Percentiles rank a stretch among this genome's conserved stretches.
Evolutionary conservation across 1,139 yeast genomes (phyloP).

Genomic region (Candida pseudocylindracea): DNA sequence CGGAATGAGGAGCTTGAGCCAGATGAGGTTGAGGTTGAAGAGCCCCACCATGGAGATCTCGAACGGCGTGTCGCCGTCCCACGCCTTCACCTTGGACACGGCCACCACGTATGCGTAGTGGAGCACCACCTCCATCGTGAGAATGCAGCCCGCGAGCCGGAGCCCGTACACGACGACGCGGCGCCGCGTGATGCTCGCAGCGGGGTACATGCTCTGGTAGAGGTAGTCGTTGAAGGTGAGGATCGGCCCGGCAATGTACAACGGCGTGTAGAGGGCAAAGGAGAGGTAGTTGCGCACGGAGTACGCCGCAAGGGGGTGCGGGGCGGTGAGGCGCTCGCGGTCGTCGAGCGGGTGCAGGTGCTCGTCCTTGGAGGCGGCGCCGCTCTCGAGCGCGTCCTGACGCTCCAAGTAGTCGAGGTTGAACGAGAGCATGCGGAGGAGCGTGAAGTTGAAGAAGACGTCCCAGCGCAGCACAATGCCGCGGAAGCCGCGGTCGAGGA

Average conservation of each 20-base stretch:
- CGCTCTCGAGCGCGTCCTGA: constrained; percentile 4
- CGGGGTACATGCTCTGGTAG: constrained; percentile 35
- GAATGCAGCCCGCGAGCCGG: constrained; percentile 47
- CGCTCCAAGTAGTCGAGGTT: constrained; percentile 50
- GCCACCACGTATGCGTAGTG: constrained; percentile 90
- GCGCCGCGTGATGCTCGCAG: constrained; percentile 24
- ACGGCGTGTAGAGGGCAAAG: constrained; percentile 66
- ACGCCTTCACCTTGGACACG: constrained; percentile 69
- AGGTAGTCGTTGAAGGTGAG: constrained; percentile 80
- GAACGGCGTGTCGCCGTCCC: constrained; percentile 79
- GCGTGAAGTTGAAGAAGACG: constrained; percentile 77
- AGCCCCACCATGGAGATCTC: constrained; percentile 89
- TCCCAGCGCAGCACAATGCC: constrained; percentile 90
- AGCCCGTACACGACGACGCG: constrained; percentile 40
- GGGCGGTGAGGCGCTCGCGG: constrained; percentile 42
- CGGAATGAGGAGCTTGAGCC: constrained; percentile 83
- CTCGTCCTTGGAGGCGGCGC: constrained; percentile 1
- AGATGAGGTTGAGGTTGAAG: constrained; percentile 72
- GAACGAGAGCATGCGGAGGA: constrained; percentile 65
- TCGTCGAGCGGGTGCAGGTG: constrained; percentile 20
- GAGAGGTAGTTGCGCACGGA: constrained; percentile 42
- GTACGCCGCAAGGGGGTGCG: constrained; percentile 40
- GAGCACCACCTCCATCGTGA: constrained; percentile 72
- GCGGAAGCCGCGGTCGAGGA: constrained; percentile 31
- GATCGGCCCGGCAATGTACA: constrained; percentile 89